A percentile compares a stretch with the other conserved stretches of the same genome.
These are phyloP conservation scores for Saitozyma sp. DNA, from an alignment of 768 basidiomycete species.

Conservation along the genomic window DNA sequence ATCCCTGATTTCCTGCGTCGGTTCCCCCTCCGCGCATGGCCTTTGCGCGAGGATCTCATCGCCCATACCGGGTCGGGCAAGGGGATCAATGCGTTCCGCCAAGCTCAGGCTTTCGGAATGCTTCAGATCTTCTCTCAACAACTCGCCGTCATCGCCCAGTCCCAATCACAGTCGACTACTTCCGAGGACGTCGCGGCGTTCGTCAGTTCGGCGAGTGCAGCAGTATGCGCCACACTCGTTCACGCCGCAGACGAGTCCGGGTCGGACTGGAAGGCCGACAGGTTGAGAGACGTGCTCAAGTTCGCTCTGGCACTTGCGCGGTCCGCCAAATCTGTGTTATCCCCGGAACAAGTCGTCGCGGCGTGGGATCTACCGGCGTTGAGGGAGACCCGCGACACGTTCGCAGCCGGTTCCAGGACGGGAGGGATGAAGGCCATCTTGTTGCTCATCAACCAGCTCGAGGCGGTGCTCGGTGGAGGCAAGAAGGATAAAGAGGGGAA, in stretches of 20 bases:
- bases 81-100: slow-evolving; percentile 74
- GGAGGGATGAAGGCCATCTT: slow-evolving; percentile 65
- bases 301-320: slow-evolving; percentile 66
- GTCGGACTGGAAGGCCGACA: slow-evolving; percentile 60
- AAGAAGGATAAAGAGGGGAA: slow-evolving; percentile 25
- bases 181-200: slow-evolving; percentile 58
- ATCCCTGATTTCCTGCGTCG: slow-evolving; percentile 76
- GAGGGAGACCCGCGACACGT: slow-evolving; percentile 54
- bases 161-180: slow-evolving; percentile 44
- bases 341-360: slow-evolving; percentile 41
- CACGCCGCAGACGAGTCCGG: slow-evolving; percentile 56
- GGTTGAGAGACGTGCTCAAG: slow-evolving; percentile 79
- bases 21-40: slow-evolving; percentile 67
- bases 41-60: slow-evolving; percentile 63
- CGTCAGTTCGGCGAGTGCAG: slow-evolving; percentile 58
- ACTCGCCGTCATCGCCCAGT: slow-evolving; percentile 54
- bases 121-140: slow-evolving; percentile 66
- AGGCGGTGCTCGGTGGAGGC: slow-evolving; percentile 36
- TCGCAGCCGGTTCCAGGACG: slow-evolving; percentile 63
- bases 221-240: slow-evolving; percentile 58
- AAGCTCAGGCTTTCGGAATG: slow-evolving; percentile 71
- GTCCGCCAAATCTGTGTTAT: slow-evolving; percentile 60
- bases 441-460: slow-evolving; percentile 67
- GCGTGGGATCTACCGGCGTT: slow-evolving; percentile 67
- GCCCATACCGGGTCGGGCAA: slow-evolving; percentile 55